Evolutionary conservation across 768 basidiomycete genomes (phyloP).

Genomic region (Kondoa malvinella): DNA sequence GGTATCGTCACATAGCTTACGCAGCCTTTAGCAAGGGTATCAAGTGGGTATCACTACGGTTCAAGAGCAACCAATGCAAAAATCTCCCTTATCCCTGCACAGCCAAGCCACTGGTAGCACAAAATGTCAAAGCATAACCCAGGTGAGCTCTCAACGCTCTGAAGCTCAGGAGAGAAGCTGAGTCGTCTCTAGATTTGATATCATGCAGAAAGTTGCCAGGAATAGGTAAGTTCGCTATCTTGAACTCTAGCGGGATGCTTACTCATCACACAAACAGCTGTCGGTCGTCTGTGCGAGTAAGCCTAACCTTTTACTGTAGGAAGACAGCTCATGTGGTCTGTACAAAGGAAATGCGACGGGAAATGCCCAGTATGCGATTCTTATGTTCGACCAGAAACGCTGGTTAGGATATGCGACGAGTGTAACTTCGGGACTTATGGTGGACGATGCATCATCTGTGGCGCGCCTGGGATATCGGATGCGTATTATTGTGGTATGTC

Average conservation of each 20-base stretch:
- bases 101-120: constrained; percentile 31
- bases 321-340: neutral
- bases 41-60: too few relatives aligned
- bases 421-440: constrained; percentile 99
- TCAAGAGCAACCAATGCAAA: too few relatives aligned
- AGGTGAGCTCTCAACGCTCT: neutral
- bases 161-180: neutral
- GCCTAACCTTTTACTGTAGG: neutral
- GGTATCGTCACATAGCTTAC: too few relatives aligned
- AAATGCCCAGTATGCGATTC: constrained; percentile 99
- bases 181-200: constrained; percentile 57
- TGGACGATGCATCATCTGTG: constrained; percentile 88
- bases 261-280: constrained; percentile 34
- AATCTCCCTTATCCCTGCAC: neutral
- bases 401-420: constrained; percentile 97
- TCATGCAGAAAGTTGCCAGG: constrained; percentile 94
- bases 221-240: constrained; percentile 39
- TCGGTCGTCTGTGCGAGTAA: constrained; percentile 95
- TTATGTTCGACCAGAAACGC: constrained; percentile 92
- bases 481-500: constrained; percentile 98
- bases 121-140: constrained; percentile 80
- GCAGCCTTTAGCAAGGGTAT: too few relatives aligned
- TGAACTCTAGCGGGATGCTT: neutral
- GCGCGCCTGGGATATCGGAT: constrained; percentile 76
- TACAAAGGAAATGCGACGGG: constrained; percentile 53